Conservation (phyloP, 73 alveolate species). For the Paramecium biaurelia region DNA sequence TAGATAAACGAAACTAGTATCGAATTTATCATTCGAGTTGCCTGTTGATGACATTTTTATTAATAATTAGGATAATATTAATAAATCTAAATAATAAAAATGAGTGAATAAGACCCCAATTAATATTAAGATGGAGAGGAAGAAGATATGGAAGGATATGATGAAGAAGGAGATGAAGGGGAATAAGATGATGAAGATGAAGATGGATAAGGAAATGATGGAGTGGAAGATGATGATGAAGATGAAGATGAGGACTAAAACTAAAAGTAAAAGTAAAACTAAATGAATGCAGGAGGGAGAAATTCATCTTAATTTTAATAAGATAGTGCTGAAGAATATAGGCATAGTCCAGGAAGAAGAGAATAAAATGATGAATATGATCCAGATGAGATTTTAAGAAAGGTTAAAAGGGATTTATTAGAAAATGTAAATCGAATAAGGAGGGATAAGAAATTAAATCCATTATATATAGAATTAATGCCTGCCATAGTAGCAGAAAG, state of each 20-base stretch:
- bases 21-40: conserved; percentile 22
- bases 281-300: not conserved
- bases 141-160: conserved; percentile 52
- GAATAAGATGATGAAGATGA: conserved; percentile 10
- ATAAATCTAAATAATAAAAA: not conserved
- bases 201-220: not conserved
- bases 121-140: not conserved
- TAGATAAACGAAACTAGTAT: conserved; percentile 69
- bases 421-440: conserved; percentile 53
- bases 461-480: conserved; percentile 46
- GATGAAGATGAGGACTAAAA: conserved; percentile 33
- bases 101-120: not conserved
- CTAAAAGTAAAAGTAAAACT: not conserved
- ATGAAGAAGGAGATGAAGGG: conserved; percentile 50
- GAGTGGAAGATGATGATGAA: not conserved
- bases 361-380: conserved; percentile 38
- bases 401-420: conserved; percentile 51
- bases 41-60: not conserved
- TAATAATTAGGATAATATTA: not conserved
- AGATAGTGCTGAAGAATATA: not conserved
- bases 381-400: conserved; percentile 31
- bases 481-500: conserved; percentile 27
- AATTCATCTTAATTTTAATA: not conserved
- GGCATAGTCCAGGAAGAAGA: conserved; percentile 6
- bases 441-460: conserved; percentile 5